These are phyloP conservation scores for Aspergillus ibericus DNA, from an alignment of 2,329 filamentous ascomycete genomes.

Conservation along the genomic window DNA sequence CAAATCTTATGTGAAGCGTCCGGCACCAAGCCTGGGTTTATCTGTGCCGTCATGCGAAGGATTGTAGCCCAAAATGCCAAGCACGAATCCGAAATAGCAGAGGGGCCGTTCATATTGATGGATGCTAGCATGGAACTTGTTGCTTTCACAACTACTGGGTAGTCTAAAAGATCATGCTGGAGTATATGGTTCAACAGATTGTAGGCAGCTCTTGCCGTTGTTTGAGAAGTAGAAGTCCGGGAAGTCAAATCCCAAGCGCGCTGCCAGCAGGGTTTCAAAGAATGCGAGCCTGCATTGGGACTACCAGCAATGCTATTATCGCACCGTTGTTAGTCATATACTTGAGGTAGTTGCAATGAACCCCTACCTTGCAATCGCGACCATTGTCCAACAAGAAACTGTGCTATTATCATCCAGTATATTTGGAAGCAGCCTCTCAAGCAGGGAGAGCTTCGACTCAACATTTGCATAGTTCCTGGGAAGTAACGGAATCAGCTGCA, in stretches of 20 bases:
- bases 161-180: constrained; percentile 64
- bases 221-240: constrained; percentile 68
- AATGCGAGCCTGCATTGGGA: constrained; percentile 37
- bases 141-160: constrained; percentile 66
- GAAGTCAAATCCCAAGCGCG: constrained; percentile 73
- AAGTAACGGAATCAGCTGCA: constrained; percentile 59
- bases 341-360: background rate
- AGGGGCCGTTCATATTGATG: constrained; percentile 79
- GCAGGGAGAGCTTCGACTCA: constrained; percentile 56
- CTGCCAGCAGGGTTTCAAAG: constrained; percentile 60
- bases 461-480: constrained; percentile 47
- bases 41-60: constrained; percentile 64
- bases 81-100: constrained; percentile 74
- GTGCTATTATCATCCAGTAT: constrained; percentile 68
- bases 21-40: constrained; percentile 68
- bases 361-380: constrained; percentile 74
- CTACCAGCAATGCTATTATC: constrained; percentile 34
- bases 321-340: constrained; percentile 11
- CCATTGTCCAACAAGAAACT: constrained; percentile 76
- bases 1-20: constrained; percentile 70
- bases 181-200: constrained; percentile 70
- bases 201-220: constrained; percentile 74
- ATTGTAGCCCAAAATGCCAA: constrained; percentile 70
- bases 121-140: constrained; percentile 71
- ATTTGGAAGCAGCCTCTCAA: constrained; percentile 59